Base-by-base conservation (phyloP, 2,329 filamentous ascomycete genomes). In the Sporothrix mexicana region DNA sequence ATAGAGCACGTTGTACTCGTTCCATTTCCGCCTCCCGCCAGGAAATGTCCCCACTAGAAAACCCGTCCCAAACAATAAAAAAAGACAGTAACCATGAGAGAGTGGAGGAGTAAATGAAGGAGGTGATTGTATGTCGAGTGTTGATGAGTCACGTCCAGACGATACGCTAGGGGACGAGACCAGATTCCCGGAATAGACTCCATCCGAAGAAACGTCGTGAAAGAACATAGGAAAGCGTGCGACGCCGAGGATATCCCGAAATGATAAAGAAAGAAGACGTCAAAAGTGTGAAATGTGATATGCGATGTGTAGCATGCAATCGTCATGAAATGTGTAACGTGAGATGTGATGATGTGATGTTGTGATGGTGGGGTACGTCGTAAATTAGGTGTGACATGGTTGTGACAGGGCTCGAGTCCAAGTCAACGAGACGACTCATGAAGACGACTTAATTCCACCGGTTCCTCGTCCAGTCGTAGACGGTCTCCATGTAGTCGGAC, bases 401-500 rank as follows among this genome's bases (percentile, higher is more conserved):
- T n/a, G n/a, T n/a, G n/a, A n/a, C 68, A 45, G 30, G 15, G 23
- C 25, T 36, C 30, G 30, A 36, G 30, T 36, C 30, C n/a, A n/a
- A 36, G 5, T 1, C 30, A 36, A 25, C 57, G 13, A 10, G n/a
- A 20, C n/a, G 30, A 4, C 17, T 30, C 67, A 36, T 17, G 17
- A 30, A 30, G 41, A 13, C 36, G 25, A 15, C 7, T 70, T 55
- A 76, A 43, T 74, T 74, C 76, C 76, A 77, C 2, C 75, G 74
- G 43, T 72, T 73, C 4, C 76, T 71, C 1, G 73, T 75, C 73
- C 74, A 76, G 74, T 77, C 76, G 68, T 76, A 76, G 3, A 75
- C 75, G 1, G 73, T 76, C 49, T 78, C 76, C 10, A 77, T 74
- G 51, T 77, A 79, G 61, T 77, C 75, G 20, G 73, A 75, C 78